Evolutionary conservation across 2,329 filamentous ascomycete genomes (phyloP), one percentile per base, ranked within the genome.

Genomic region (Aplosporella prunicola): DNA sequence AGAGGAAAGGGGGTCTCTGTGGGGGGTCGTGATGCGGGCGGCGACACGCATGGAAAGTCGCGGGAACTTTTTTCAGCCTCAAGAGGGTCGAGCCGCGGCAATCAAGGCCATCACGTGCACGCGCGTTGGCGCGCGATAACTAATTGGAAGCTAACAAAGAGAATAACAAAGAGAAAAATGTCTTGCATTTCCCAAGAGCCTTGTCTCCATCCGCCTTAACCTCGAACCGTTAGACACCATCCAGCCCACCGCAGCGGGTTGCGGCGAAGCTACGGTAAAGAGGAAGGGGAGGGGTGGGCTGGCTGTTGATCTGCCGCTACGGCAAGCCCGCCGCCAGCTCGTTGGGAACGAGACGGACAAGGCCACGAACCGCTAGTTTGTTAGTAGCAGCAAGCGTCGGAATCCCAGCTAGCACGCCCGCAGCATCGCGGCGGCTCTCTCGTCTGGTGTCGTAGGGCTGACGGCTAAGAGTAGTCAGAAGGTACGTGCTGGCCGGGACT

Each of bases 321-420:
- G n/a, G n/a, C n/a, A 15, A 35, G 34, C 20, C 34, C 17, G 33
- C 14, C 17, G 33, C 24, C 33, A 24, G 23, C 23, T 35, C 22
- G n/a, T n/a, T n/a, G n/a, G n/a, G n/a, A n/a, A n/a, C n/a, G n/a
- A n/a, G n/a, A n/a, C n/a, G n/a, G n/a, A n/a, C n/a, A n/a, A n/a
- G n/a, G n/a, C n/a, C n/a, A n/a, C n/a, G n/a, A n/a, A n/a, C n/a
- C n/a, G n/a, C n/a, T n/a, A n/a, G n/a, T n/a, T n/a, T n/a, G n/a
- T n/a, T n/a, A n/a, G n/a, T n/a, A n/a, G n/a, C n/a, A n/a, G n/a
- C 34, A 36, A 27, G 34, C 34, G 34, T 35, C 33, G 25, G 26
- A 18, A 36, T 36, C 34, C 34, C 26, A 36, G 34, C 34, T 36
- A 36, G 34, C 34, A 24, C 25, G 25, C 34, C 20, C 18, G 34